Conservation (phyloP, 495 filamentous ascomycete genomes). For the Staphylotrichum tortipilum region DNA sequence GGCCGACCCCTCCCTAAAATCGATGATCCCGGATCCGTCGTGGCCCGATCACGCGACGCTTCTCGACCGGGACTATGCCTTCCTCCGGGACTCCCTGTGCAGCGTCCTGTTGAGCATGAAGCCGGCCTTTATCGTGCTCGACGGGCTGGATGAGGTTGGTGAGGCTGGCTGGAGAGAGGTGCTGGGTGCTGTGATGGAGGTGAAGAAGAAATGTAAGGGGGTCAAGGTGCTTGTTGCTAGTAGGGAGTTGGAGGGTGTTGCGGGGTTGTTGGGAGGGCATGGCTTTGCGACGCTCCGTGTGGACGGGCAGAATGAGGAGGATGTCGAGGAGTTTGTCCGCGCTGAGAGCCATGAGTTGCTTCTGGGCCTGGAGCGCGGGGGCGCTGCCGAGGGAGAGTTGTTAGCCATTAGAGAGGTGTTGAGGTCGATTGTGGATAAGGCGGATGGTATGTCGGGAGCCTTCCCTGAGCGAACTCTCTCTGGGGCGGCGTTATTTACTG, state of each 20-base stretch:
- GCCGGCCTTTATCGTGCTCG: background rate
- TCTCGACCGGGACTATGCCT: background rate
- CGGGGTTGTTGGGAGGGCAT: no score
- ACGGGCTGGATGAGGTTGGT: background rate
- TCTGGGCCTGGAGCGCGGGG: background rate
- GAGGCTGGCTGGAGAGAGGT: background rate
- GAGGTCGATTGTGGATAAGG: no score
- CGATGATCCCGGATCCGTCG: background rate
- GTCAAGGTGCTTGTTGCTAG: no score
- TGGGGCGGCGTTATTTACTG: background rate
- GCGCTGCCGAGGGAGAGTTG: background rate
- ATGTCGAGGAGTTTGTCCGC: background rate
- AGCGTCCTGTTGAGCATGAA: no score
- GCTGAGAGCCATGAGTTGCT: background rate
- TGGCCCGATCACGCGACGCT: background rate
- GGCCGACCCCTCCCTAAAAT: background rate
- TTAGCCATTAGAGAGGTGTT: no score
- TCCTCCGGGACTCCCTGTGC: background rate
- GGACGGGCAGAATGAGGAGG: background rate
- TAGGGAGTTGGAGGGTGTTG: no score
- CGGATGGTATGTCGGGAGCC: no score
- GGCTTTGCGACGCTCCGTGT: background rate
- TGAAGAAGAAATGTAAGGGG: no score
- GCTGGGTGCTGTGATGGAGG: background rate
- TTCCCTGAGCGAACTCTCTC: background rate